Evolutionary conservation across 768 basidiomycete species (phyloP), one percentile per base, ranked within the genome.

Genomic region (Nevesoporus exiguus): DNA sequence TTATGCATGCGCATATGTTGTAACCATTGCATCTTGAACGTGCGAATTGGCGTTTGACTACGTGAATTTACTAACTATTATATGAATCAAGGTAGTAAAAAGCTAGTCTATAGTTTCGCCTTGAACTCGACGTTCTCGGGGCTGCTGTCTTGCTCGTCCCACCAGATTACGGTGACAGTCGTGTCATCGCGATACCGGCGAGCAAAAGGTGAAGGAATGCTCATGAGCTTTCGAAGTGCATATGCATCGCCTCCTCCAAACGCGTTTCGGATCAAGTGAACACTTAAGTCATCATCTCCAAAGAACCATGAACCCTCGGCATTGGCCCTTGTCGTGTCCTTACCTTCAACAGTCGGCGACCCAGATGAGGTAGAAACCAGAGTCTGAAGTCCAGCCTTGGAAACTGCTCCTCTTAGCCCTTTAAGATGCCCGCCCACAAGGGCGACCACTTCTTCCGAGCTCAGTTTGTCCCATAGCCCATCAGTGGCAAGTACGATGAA

Each of bases 401-500:
- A 68, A 17, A 92, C 64, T 19, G 68, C 72, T 39, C 89, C 89
- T 61, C 81, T 82, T 37, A 90, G 67, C 21, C 92, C 89, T 17
- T 80, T 74, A 42, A 96, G 75, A 66, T 92, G 82, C 7, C 90
- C 91, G 14, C 84, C 92, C 15, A 96, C 92, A 27, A 97, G 83
- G 19, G 85, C 79, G 44, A 95, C 93, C 10, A 90, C 90, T 54
- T 95, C 91, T 59, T 91, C 84, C 27, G 91, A 92, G 77, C 76
- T 82, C 24, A 86, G 71, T 56, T 82, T 76, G 63, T 86, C 84
- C 86, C 88, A 93, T 19, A 93, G 76, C 29, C 84, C 84, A 57
- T 97, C 93, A 0, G 93, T 97, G 2, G 93, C 93, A 42, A 97
- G 81, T 43, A 97, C 88, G 50, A 97, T 65, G 72, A 97, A 97